phyloP scores from a whole-genome alignment of 352 stramenopile species.

The Phytophthora constricta region DNA sequence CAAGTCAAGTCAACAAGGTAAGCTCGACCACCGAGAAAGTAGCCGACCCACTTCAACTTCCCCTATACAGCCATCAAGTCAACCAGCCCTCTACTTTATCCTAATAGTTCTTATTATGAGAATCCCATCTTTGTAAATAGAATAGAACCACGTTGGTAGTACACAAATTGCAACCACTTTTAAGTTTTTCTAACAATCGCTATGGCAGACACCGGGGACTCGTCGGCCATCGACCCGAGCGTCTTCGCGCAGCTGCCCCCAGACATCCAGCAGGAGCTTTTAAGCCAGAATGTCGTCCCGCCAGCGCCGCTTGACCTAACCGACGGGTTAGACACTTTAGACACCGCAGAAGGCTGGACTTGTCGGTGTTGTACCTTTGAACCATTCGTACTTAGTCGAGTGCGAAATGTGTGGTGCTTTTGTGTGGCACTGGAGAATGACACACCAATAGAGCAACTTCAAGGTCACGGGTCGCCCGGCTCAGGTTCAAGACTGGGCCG shows the following conservation, averaged over 20 bases:
- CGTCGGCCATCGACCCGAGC: neutral
- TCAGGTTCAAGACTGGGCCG: slow-evolving; percentile 45
- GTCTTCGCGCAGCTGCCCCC: slow-evolving; percentile 26
- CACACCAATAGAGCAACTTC: neutral
- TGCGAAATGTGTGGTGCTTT: neutral
- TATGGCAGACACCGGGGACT: neutral
- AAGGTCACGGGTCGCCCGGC: slow-evolving; percentile 2
- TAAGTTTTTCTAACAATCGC: neutral
- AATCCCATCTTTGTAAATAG: no score
- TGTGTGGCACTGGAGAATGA: neutral
- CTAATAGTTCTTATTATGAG: no score
- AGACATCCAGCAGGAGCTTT: slow-evolving; percentile 28
- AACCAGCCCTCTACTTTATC: no score
- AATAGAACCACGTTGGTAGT: no score
- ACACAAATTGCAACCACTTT: no score
- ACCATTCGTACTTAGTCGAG: neutral
- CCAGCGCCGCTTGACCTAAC: neutral
- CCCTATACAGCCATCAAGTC: no score
- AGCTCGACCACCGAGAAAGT: no score
- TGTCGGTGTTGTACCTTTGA: neutral
- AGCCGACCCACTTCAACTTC: no score
- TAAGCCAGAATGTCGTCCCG: neutral
- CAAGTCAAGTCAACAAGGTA: no score
- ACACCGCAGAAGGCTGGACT: neutral
- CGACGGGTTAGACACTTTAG: no score